phyloP scores from a whole-genome alignment of 345 rosid genomes.

The Eucalyptus urophylla region DNA sequence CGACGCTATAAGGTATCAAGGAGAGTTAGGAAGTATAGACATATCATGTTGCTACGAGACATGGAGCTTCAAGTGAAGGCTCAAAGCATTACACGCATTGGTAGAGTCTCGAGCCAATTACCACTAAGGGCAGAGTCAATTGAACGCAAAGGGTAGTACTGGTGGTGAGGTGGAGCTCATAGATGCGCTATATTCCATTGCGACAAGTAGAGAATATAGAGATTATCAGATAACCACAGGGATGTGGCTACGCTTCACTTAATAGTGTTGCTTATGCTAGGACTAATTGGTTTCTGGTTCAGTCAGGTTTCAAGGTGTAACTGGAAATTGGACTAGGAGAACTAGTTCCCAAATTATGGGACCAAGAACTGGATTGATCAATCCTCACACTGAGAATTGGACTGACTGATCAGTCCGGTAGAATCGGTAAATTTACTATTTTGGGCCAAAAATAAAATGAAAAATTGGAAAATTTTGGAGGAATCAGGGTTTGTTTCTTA shows the following conservation, averaged over 20 bases:
- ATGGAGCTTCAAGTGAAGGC: not conserved
- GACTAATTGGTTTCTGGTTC: rapidly evolving
- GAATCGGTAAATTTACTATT: too few species aligned
- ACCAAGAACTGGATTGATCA: rapidly evolving
- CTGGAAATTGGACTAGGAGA: rapidly evolving
- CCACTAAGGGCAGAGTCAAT: not conserved
- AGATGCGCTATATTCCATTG: not conserved
- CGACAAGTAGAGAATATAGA: not conserved
- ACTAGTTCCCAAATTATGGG: rapidly evolving
- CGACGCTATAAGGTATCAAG: not conserved
- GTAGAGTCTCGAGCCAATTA: not conserved
- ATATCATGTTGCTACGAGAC: not conserved
- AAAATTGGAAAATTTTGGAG: too few species aligned
- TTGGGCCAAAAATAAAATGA: too few species aligned
- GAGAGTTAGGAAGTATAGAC: not conserved
- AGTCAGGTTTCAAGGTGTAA: rapidly evolving
- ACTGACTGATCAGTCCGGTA: rapidly evolving
- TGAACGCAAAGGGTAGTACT: not conserved
- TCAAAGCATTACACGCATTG: not conserved
- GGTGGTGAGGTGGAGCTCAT: not conserved
- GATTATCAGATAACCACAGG: not conserved
- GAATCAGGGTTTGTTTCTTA: too few species aligned
- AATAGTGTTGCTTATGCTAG: not conserved
- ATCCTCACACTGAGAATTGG: rapidly evolving
- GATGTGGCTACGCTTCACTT: not conserved